These are phyloP conservation scores for Nigrospora osmanthi DNA, from an alignment of 2,329 filamentous ascomycete species.

Conservation along the genomic window DNA sequence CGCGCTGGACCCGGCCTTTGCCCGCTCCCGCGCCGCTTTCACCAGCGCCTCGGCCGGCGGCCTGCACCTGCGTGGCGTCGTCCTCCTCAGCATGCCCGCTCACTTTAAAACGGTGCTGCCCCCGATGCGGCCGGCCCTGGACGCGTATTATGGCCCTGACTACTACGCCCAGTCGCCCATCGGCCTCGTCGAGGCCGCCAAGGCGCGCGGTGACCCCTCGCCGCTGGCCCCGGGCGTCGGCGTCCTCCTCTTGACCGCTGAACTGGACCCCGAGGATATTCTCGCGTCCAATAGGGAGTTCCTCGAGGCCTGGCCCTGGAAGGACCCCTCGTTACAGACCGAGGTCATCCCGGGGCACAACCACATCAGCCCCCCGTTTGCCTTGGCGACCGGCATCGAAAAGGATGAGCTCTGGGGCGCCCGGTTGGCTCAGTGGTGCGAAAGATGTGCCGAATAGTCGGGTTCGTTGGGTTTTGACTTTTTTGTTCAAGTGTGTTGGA, in stretches of 20 bases:
- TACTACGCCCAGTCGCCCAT: conserved; percentile 11
- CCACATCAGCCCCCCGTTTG: conserved; percentile 19
- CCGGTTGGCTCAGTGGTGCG: conserved; percentile 14
- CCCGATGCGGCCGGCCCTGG: conserved; percentile 10
- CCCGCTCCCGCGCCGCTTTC: conserved; percentile 8
- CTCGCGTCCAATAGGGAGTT: conserved; percentile 13
- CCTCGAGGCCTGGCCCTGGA: conserved; percentile 10
- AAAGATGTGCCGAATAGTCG: conserved; percentile 4
- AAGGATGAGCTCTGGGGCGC: conserved; percentile 20
- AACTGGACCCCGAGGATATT: conserved; percentile 17
- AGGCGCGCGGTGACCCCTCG: conserved; percentile 7
- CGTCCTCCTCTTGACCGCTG: conserved; percentile 14
- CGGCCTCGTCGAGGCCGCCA: conserved; percentile 11
- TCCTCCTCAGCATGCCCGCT: conserved; percentile 15
- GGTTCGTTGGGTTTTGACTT: too few species aligned
- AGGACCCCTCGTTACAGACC: conserved; percentile 8
- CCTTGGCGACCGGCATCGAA: conserved; percentile 16
- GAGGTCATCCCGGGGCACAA: conserved; percentile 17
- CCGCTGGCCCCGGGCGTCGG: conserved; percentile 9
- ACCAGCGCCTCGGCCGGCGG: conserved; percentile 4
- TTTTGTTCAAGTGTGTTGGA: too few species aligned
- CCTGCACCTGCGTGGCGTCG: conserved; percentile 11
- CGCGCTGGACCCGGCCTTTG: conserved; percentile 18
- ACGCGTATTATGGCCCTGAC: conserved; percentile 14
- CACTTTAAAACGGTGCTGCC: conserved; percentile 11